These are phyloP conservation scores for Arthrobotrys megalospora DNA, from an alignment of 2,329 filamentous ascomycete species.

Conservation along the genomic window DNA sequence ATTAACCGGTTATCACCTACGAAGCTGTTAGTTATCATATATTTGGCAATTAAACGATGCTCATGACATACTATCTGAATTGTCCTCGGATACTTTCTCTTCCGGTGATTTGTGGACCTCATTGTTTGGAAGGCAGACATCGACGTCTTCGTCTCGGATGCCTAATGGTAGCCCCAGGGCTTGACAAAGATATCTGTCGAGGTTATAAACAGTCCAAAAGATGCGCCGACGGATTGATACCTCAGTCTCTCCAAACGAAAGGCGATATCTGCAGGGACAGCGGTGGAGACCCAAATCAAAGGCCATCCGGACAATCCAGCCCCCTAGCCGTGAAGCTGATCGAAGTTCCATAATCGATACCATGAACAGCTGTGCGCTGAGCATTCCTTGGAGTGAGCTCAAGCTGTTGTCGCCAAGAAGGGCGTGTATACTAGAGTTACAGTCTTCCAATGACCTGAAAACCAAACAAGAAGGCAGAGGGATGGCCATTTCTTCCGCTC, in stretches of 20 bases:
- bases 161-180: slow-evolving; percentile 73
- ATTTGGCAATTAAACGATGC: neutral
- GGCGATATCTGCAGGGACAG: slow-evolving; percentile 71
- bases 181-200: slow-evolving; percentile 73
- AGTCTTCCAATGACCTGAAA: slow-evolving; percentile 71
- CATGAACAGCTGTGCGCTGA: slow-evolving; percentile 73
- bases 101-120: slow-evolving; percentile 68
- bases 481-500: slow-evolving; percentile 22
- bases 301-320: slow-evolving; percentile 72
- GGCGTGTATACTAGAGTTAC: slow-evolving; percentile 70
- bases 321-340: slow-evolving; percentile 73
- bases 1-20: slow-evolving; percentile 64
- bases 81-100: slow-evolving; percentile 52
- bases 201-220: slow-evolving; percentile 74
- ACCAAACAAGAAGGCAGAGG: slow-evolving; percentile 69
- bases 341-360: slow-evolving; percentile 74
- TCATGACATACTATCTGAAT: slow-evolving; percentile 13
- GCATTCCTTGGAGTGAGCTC: slow-evolving; percentile 70
- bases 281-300: slow-evolving; percentile 75
- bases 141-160: slow-evolving; percentile 73
- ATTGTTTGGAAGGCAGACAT: slow-evolving; percentile 72
- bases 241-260: slow-evolving; percentile 70
- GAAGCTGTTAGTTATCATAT: neutral
- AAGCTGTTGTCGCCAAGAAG: slow-evolving; percentile 71
- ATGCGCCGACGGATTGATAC: slow-evolving; percentile 71